phyloP scores from a whole-genome alignment of 768 basidiomycete species.

The Lentinula aciculospora region DNA sequence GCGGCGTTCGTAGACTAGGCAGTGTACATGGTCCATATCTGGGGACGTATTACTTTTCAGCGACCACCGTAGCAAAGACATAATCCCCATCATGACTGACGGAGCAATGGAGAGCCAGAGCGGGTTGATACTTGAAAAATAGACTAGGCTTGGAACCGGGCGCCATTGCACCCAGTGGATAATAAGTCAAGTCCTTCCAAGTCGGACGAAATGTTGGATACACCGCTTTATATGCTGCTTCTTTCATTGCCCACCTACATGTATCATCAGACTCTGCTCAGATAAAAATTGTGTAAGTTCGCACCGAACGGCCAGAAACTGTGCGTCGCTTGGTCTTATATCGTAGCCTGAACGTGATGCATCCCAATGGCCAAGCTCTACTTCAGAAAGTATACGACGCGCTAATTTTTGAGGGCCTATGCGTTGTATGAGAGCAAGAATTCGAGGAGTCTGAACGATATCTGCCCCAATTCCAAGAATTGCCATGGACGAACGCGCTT shows the following conservation, averaged over 20 bases:
- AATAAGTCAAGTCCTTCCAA: slow-evolving; percentile 72
- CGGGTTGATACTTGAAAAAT: slow-evolving; percentile 34
- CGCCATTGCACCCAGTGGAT: slow-evolving; percentile 22
- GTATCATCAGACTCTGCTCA: neutral
- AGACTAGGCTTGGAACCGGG: slow-evolving; percentile 30
- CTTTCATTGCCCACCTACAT: slow-evolving; percentile 76
- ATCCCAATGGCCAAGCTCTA: slow-evolving; percentile 37
- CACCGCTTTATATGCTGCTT: slow-evolving; percentile 83
- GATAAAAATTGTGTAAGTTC: slow-evolving; percentile 13
- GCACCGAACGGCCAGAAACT: slow-evolving; percentile 73
- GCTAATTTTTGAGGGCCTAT: slow-evolving; percentile 44
- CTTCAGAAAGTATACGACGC: slow-evolving; percentile 55
- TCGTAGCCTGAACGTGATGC: slow-evolving; percentile 18
- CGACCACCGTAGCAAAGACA: slow-evolving; percentile 61
- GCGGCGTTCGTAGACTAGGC: neutral
- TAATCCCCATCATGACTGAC: slow-evolving; percentile 84
- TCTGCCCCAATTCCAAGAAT: slow-evolving; percentile 78
- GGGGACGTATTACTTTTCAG: slow-evolving; percentile 29
- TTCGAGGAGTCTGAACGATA: slow-evolving; percentile 63
- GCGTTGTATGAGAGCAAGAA: slow-evolving; percentile 47
- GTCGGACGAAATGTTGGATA: slow-evolving; percentile 55
- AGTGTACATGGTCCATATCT: neutral
- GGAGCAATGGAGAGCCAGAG: slow-evolving; percentile 50
- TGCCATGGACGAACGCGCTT: slow-evolving; percentile 31
- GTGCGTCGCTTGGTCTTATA: slow-evolving; percentile 19